Base-by-base conservation (phyloP, 129 eudicot genomes). In the Apium graveolens region DNA sequence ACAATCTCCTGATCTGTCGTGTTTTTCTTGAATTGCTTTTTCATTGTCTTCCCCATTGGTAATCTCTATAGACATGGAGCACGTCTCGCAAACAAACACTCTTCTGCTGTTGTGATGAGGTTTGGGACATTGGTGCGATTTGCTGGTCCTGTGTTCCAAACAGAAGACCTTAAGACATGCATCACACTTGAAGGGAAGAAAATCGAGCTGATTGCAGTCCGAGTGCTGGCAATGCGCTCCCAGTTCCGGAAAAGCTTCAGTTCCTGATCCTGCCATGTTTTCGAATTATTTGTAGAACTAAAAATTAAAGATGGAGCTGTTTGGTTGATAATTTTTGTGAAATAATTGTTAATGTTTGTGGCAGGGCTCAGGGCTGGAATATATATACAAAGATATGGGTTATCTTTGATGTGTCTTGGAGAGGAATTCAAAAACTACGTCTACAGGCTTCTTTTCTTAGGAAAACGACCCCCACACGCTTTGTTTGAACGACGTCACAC, bases 221-320 rank as follows among this genome's bases (percentile, higher is more conserved):
- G 92, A 53, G 1, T 80, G 84, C 78, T 94, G 89, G 57, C 98
- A 94, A 45, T 94, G 97, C n/a, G 78, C 80, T 78, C 98, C 98
- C 41, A 94, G 76, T 41, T 94, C 96, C 26, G 98, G 97, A 82
- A 88, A 89, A 80, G 93, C 97, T 86, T 89, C 96, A 27, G 98
- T 91, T 85, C 97, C 98, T 83, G 95, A 91, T 82, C 17, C 51
- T n/a, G 31, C 75, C 99, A 92, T 92, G 45, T 63, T 1, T 16
- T 65, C 27, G n/a, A 45, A 42, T 43, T 3, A 38, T 27, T 27
- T 65, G 73, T 69, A 35, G 11, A 29, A 63, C 27, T 6, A 60
- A 10, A 60, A 14, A 60, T 60, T n/a, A 31, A 11, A 16, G 0
- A 31, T 1, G 20, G 72, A 31, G 39, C 3, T 66, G 21, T 21